Percentiles rank a stretch among this genome's conserved stretches.
Evolutionary conservation across 2,329 filamentous ascomycete species (phyloP).

Genomic region (Monilinia vaccinii-corymbosi): DNA sequence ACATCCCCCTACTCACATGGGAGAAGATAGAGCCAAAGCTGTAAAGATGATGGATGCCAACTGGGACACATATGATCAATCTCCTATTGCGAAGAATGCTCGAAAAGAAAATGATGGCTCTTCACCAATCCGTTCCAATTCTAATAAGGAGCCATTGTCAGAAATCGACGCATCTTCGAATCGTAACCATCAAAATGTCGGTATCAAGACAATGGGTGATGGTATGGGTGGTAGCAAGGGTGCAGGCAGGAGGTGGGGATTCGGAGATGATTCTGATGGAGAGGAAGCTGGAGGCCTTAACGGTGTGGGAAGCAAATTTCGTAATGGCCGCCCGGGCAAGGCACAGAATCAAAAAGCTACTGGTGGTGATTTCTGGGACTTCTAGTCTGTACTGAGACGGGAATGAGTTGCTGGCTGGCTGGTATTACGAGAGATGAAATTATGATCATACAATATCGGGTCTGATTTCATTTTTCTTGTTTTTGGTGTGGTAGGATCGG

Average conservation of each 20-base stretch:
- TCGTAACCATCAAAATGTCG: conserved; percentile 17
- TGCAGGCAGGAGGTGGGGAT: conserved; percentile 40
- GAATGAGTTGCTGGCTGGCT: not conserved
- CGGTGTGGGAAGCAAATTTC: conserved; percentile 13
- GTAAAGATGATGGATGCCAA: conserved; percentile 65
- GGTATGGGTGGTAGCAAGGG: conserved; percentile 45
- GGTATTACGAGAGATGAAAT: conserved; percentile 7
- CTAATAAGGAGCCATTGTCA: conserved; percentile 2
- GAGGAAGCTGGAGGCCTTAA: conserved; percentile 28
- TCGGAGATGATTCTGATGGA: conserved; percentile 43
- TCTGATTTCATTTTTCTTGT: not conserved
- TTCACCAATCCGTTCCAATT: not conserved
- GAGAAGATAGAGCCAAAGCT: conserved; percentile 56
- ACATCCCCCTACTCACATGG: conserved; percentile 35
- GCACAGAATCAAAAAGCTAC: conserved; percentile 23
- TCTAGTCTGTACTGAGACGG: conserved; percentile 17
- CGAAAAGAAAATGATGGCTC: conserved; percentile 32
- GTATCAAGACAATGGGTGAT: conserved; percentile 37
- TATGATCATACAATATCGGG: conserved; percentile 1
- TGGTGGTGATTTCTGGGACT: conserved; percentile 32
- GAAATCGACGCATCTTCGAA: conserved; percentile 16
- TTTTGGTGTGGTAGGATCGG: not conserved
- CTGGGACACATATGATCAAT: conserved; percentile 48
- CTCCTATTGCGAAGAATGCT: conserved; percentile 33
- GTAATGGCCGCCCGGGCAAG: conserved; percentile 25